Base-by-base conservation (phyloP, 2,329 filamentous ascomycete genomes). In the Penicillium sp. region DNA sequence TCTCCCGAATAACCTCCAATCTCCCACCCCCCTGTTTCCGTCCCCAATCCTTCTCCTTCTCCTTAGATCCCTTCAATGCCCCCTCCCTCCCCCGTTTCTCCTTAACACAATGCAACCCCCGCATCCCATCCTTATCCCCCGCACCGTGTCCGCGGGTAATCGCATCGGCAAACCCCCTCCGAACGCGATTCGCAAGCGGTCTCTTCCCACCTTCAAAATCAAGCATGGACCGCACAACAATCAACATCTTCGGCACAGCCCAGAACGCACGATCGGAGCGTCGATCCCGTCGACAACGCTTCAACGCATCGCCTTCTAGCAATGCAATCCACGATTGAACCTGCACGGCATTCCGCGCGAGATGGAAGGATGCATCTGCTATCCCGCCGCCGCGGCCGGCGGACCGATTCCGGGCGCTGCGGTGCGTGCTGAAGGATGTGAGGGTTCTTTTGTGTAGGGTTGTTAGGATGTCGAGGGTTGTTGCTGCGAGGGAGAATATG, bases 401-500 rank as follows among this genome's bases (percentile, higher is more conserved):
- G 29, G 73, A 77, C 33, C 80, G 78, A 57, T 83, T 82, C 52
- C 82, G 81, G 3, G 80, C 77, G 2, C 79, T 77, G 25, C 85
- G 81, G 65, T 86, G 83, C 54, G 82, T 81, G 36, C 77, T 62
- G 59, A 86, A 85, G 2, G 84, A 79, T 35, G 81, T 78, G 8
- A 80, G 76, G 55, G 82, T 83, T 66, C 82, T 81, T 63, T 84
- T 83, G 63, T 85, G 76, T 61, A 87, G 76, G 62, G 82, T 81
- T 1, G 83, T 86, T 19, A 87, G 65, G 41, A 88, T 82, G 61
- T 87, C 83, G 19, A 87, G 72, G 58, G 79, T 84, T 21, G 86
- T 74, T 50, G 84, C 85, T 4, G 79, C 84, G 0, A 87, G 76
- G 27, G 82, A 83, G 72, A 84, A 87, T 17, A 87, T 73, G 63